phyloP scores from a whole-genome alignment of 805 yeast species.

The Deakozyma indianensis region DNA sequence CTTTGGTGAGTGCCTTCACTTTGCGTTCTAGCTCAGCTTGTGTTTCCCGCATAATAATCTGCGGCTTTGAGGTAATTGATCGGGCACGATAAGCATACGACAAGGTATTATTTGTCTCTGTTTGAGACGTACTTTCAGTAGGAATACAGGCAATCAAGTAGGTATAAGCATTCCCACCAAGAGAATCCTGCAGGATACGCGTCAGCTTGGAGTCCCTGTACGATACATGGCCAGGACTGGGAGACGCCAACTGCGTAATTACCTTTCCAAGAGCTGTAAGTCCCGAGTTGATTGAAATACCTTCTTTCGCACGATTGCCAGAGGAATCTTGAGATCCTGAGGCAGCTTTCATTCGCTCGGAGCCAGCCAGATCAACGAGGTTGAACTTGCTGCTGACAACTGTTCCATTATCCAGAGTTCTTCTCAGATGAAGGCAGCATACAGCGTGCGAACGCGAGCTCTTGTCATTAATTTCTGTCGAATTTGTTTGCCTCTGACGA shows the following conservation, averaged over 20 bases:
- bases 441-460: conserved; percentile 70
- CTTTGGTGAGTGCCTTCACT: not conserved
- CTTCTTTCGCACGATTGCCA: conserved; percentile 39
- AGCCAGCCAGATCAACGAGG: conserved; percentile 60
- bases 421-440: conserved; percentile 40
- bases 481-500: conserved; percentile 39
- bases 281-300: conserved; percentile 51
- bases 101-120: not conserved
- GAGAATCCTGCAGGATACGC: conserved; percentile 60
- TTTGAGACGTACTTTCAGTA: not conserved
- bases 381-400: conserved; percentile 38
- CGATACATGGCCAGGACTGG: conserved; percentile 23
- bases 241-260: conserved; percentile 24
- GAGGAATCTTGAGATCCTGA: conserved; percentile 24
- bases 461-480: conserved; percentile 50
- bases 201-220: conserved; percentile 59
- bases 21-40: not conserved
- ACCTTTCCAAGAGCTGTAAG: conserved; percentile 54
- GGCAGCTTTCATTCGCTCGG: conserved; percentile 42
- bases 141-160: conserved; percentile 71
- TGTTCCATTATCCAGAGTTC: conserved; percentile 19
- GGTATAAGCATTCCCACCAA: conserved; percentile 81
- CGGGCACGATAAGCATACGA: not conserved
- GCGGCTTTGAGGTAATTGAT: not conserved
- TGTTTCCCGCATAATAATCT: not conserved